phyloP scores from a whole-genome alignment of 345 rosid genomes.

The Melaleuca alternifolia region DNA sequence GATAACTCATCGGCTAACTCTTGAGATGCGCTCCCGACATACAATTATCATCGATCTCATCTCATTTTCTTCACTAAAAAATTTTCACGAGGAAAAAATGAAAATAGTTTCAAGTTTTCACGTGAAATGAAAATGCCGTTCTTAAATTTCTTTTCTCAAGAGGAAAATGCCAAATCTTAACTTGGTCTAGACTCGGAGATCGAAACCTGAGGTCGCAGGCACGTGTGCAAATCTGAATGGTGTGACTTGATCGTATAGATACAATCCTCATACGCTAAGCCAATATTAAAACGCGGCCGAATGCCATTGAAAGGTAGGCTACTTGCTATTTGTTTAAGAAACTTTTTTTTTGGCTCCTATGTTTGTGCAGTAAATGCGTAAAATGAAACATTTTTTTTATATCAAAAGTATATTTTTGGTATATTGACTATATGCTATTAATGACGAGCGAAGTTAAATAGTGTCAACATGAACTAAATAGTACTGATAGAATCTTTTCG shows the following conservation, averaged over 20 bases:
- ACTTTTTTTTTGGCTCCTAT: background rate
- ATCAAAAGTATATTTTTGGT: background rate
- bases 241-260: background rate
- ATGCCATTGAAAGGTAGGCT: background rate
- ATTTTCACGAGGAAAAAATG: background rate
- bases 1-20: background rate
- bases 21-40: background rate
- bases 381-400: background rate
- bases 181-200: background rate
- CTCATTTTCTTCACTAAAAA: background rate
- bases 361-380: background rate
- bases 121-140: background rate
- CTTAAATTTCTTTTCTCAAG: background rate
- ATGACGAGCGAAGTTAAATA: background rate
- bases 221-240: background rate
- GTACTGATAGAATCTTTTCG: background rate
- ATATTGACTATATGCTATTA: background rate
- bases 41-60: background rate
- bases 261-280: background rate
- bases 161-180: background rate
- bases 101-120: background rate
- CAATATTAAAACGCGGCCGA: background rate
- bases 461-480: background rate
- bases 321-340: background rate
- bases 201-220: background rate